Evolutionary conservation across 148 eudicot genomes (phyloP), one percentile per base, ranked within the genome.

Genomic region (Suaeda aralocaspica): DNA sequence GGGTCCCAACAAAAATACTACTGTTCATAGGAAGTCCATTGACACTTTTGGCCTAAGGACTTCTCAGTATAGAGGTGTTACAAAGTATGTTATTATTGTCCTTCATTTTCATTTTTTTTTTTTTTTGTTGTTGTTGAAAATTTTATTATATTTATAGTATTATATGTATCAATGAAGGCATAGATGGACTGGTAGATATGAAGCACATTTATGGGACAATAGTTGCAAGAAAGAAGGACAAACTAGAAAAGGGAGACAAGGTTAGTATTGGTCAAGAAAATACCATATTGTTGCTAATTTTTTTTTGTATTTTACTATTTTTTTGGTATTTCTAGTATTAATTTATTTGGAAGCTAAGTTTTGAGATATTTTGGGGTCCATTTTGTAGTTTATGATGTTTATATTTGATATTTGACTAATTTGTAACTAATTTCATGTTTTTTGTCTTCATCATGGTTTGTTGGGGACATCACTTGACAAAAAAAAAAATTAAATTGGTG

Each of bases 131-230:
- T 74, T 33, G 50, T 10, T 24, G 18, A 28, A 15, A 51, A 33
- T 24, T n/a, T 9, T 30, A 49, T 41, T 50, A 60, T n/a, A 9
- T 48, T 26, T 42, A 33, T 1, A 6, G 19, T 34, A 36, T 8
- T 3, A 21, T 51, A 16, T 48, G 60, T 66, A 41, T 34, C 36
- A 62, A 13, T 22, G 25, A 52, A 91, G 97, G 65, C 97, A 91
- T 80, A 82, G 97, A 57, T 91, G 97, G 97, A 91, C 97, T 3
- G 97, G 97, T 36, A 85, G 97, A 77, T 91, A 87, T 85, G 97
- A 91, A 80, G 97, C 97, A 14, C 97, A 91, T 79, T 78, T 91
- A 33, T 91, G 96, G 96, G 96, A 90, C 74, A 90, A 85, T 73
- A 85, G 87, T 72, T 91, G 92, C 89, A 91, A 84, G 73, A 91